These are phyloP conservation scores for Hygrophorus pudorinus DNA, from an alignment of 768 basidiomycete genomes.

Conservation along the genomic window DNA sequence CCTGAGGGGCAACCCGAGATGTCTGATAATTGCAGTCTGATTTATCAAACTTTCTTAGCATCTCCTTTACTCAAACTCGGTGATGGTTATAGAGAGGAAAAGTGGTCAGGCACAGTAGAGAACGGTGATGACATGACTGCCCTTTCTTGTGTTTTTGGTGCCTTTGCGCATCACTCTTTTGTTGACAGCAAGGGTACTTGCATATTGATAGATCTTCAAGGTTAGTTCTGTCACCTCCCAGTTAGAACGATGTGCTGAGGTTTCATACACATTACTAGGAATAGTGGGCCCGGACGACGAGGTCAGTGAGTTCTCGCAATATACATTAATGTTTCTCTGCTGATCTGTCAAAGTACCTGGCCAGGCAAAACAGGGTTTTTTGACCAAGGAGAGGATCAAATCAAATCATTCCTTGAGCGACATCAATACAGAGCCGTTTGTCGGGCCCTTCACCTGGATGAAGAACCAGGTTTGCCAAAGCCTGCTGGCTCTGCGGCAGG, in stretches of 20 bases:
- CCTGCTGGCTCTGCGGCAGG: too few species aligned
- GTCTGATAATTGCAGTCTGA: not conserved
- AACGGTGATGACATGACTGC: constrained; percentile 9
- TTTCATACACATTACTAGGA: not conserved
- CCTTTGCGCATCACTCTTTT: constrained; percentile 15
- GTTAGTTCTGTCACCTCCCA: not conserved
- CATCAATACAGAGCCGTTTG: too few species aligned
- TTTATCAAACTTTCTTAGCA: constrained; percentile 1
- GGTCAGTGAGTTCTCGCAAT: not conserved
- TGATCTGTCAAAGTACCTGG: too few species aligned
- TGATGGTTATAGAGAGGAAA: constrained; percentile 1
- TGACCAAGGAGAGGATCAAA: too few species aligned
- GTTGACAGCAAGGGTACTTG: constrained; percentile 8
- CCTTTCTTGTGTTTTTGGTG: constrained; percentile 13
- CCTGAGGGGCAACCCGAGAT: too few species aligned
- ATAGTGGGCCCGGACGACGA: not conserved
- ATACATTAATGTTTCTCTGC: too few species aligned
- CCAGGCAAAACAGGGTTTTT: too few species aligned
- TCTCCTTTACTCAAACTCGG: not conserved
- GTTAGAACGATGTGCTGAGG: not conserved
- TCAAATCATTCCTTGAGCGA: too few species aligned
- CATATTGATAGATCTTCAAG: constrained; percentile 15
- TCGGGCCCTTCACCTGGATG: too few species aligned
- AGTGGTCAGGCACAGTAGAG: constrained; percentile 12
- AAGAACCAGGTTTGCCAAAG: too few species aligned